Evolutionary conservation across 2,329 filamentous ascomycete genomes (phyloP).

Genomic region (Cladosporium sp.): DNA sequence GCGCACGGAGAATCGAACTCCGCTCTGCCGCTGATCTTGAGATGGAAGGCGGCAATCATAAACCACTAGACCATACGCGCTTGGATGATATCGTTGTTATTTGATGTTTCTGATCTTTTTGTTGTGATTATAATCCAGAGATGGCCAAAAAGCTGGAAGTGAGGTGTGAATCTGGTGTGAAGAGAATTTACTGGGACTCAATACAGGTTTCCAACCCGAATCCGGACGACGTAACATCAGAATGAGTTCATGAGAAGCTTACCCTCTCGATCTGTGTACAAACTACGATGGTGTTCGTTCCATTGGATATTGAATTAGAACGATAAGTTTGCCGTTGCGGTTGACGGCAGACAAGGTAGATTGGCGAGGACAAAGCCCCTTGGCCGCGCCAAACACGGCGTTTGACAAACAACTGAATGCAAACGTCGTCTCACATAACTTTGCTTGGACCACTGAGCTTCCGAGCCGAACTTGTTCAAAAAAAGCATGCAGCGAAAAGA

Average conservation of each 20-base stretch:
- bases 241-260: neutral
- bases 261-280: neutral
- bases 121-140: neutral
- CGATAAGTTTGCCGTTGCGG: neutral
- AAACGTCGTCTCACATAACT: neutral
- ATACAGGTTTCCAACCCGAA: neutral
- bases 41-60: conserved; percentile 24
- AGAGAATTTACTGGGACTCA: neutral
- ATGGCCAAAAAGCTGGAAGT: neutral
- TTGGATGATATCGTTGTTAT: neutral
- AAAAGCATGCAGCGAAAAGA: no score
- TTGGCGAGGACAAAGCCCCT: neutral
- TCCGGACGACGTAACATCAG: neutral
- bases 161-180: neutral
- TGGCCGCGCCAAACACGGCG: neutral
- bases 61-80: conserved; percentile 21
- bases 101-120: neutral
- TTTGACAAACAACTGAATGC: neutral
- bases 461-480: neutral
- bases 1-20: conserved; percentile 20
- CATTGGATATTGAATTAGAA: neutral
- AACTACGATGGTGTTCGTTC: neutral
- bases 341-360: neutral
- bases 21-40: conserved; percentile 18
- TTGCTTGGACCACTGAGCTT: neutral